These are phyloP conservation scores for Diphasiastrum complanatum DNA, from an alignment of 83 land plant genomes.

Conservation along the genomic window DNA sequence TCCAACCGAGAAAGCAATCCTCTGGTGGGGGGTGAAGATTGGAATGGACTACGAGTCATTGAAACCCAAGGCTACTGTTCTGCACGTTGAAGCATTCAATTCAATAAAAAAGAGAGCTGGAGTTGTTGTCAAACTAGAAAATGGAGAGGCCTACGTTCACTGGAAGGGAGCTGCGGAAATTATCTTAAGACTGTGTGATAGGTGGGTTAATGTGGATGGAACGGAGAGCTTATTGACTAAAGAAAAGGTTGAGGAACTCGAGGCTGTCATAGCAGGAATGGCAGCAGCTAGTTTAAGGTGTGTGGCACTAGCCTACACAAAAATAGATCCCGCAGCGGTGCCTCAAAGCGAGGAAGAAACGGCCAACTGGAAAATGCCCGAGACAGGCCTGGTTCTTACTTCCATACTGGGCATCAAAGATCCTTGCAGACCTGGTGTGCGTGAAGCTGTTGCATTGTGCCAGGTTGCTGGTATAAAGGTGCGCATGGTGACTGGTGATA, in stretches of 20 bases:
- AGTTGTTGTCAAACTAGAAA: neutral
- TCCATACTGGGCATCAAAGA: conserved; percentile 4
- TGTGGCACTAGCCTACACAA: conserved; percentile 4
- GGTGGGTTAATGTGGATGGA: neutral
- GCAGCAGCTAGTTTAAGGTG: neutral
- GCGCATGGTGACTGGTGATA: conserved; percentile 17
- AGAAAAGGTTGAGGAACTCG: conserved; percentile 4
- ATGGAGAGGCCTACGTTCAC: too few species aligned
- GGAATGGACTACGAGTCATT: conserved; percentile 5
- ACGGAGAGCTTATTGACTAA: neutral
- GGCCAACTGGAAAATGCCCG: too few species aligned
- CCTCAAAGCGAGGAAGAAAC: neutral
- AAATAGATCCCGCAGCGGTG: neutral
- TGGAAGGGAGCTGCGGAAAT: too few species aligned
- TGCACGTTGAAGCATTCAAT: too few species aligned
- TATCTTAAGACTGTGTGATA: conserved; percentile 3
- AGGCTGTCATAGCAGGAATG: conserved; percentile 7
- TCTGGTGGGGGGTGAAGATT: neutral
- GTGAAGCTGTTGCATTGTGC: conserved; percentile 2
- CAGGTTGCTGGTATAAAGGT: conserved; percentile 13
- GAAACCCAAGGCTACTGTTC: neutral
- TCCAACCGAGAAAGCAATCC: neutral
- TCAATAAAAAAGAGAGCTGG: neutral
- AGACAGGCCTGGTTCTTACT: neutral
- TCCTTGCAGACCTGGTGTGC: conserved; percentile 12